phyloP scores from a whole-genome alignment of 2,329 filamentous ascomycete species.

The Aspergillus persii region DNA sequence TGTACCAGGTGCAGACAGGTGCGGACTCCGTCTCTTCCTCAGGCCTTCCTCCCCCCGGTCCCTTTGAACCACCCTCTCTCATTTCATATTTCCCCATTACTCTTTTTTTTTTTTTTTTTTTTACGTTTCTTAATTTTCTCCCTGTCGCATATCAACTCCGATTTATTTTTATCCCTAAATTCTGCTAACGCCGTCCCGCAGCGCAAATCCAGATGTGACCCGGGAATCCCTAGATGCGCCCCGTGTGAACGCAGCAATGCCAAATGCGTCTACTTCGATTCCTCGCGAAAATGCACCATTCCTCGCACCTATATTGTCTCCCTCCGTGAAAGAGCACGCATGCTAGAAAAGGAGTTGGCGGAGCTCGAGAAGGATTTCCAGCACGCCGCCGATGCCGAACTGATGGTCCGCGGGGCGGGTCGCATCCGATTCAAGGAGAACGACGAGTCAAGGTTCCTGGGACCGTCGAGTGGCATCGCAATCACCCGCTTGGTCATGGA shows the following conservation, averaged over 20 bases:
- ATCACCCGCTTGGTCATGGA: slow-evolving; percentile 96
- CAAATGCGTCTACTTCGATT: slow-evolving; percentile 93
- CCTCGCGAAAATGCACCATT: slow-evolving; percentile 78
- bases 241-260: slow-evolving; percentile 91
- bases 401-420: slow-evolving; percentile 82
- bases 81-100: neutral
- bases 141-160: neutral
- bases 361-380: slow-evolving; percentile 75
- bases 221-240: slow-evolving; percentile 82
- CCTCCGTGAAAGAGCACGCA: slow-evolving; percentile 80
- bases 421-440: slow-evolving; percentile 80
- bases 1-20: slow-evolving; percentile 52
- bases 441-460: slow-evolving; percentile 86
- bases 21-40: slow-evolving; percentile 20
- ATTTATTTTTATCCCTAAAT: neutral
- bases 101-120: too few species aligned
- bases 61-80: slow-evolving; percentile 4
- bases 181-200: slow-evolving; percentile 37
- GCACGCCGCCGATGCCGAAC: slow-evolving; percentile 69
- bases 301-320: slow-evolving; percentile 89
- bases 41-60: neutral
- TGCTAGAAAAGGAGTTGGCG: slow-evolving; percentile 76
- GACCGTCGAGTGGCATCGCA: slow-evolving; percentile 90
- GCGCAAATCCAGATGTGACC: slow-evolving; percentile 96
- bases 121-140: neutral